Conservation (phyloP, 495 filamentous ascomycete species). For the Jackrogersella multiformis region DNA sequence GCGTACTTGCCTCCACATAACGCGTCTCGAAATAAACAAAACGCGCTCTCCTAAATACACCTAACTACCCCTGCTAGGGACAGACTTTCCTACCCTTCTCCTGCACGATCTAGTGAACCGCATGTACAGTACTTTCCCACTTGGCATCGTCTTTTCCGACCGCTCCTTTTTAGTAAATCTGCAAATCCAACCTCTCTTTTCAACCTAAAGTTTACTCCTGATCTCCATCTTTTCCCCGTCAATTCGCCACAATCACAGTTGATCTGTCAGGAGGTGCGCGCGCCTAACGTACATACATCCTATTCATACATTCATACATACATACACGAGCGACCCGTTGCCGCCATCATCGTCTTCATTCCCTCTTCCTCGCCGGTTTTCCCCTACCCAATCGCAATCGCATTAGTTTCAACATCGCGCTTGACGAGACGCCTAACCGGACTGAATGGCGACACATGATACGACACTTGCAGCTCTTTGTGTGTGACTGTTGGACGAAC, state of each 20-base stretch:
- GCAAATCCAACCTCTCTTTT: constrained; percentile 28
- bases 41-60: constrained; percentile 35
- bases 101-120: constrained; percentile 28
- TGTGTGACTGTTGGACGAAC: constrained; percentile 34
- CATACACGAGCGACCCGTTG: constrained; percentile 13
- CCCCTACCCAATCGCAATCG: constrained; percentile 27
- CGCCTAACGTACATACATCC: too few species aligned
- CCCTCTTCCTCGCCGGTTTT: constrained; percentile 10
- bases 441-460: constrained; percentile 31
- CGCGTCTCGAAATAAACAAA: constrained; percentile 44
- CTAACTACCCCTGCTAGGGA: neutral
- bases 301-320: too few species aligned
- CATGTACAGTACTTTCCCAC: constrained; percentile 23
- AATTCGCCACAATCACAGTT: constrained; percentile 39
- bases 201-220: too few species aligned
- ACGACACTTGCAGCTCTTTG: constrained; percentile 2
- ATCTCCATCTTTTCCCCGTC: constrained; percentile 22
- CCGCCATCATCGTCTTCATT: constrained; percentile 9
- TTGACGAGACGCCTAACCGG: constrained; percentile 18
- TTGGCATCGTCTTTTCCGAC: constrained; percentile 27
- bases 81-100: neutral
- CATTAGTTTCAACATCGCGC: constrained; percentile 17
- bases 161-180: constrained; percentile 36
- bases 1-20: constrained; percentile 27
- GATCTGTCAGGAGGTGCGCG: constrained; percentile 40